Conservation (phyloP, 2,329 filamentous ascomycete species). For the Dactylellina cionopaga region DNA sequence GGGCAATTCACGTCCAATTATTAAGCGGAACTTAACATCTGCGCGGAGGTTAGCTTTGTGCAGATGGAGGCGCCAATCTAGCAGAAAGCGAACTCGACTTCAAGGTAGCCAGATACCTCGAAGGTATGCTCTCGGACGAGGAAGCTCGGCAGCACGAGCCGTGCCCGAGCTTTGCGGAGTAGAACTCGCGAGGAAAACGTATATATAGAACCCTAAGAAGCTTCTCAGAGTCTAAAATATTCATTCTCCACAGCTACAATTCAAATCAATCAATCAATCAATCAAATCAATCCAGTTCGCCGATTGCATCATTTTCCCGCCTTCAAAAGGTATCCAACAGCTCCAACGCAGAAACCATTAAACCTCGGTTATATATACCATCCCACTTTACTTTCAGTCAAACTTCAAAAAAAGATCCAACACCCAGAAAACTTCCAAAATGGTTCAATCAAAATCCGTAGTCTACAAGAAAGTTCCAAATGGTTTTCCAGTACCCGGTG, state of each 20-base stretch:
- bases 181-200: not conserved
- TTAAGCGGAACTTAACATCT: too few species aligned
- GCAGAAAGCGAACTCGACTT: too few species aligned
- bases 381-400: not conserved
- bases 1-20: too few species aligned
- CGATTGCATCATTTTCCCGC: not conserved
- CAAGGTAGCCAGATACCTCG: too few species aligned
- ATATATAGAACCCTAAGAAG: constrained; percentile 6
- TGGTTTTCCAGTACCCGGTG: constrained; percentile 71
- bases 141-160: constrained; percentile 12
- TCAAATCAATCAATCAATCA: not conserved
- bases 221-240: not conserved
- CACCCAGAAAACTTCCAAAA: constrained; percentile 3
- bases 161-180: not conserved
- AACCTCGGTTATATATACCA: constrained; percentile 13
- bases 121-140: too few species aligned
- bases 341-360: not conserved
- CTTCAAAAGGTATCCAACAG: not conserved
- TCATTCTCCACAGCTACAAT: not conserved
- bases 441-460: constrained; percentile 48
- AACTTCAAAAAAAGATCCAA: not conserved
- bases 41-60: too few species aligned
- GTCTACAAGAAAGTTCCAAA: constrained; percentile 25
- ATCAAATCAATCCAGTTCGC: not conserved
- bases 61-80: too few species aligned